Evolutionary conservation across 805 yeast genomes (phyloP).

Genomic region (Hanseniaspora opuntiae): DNA sequence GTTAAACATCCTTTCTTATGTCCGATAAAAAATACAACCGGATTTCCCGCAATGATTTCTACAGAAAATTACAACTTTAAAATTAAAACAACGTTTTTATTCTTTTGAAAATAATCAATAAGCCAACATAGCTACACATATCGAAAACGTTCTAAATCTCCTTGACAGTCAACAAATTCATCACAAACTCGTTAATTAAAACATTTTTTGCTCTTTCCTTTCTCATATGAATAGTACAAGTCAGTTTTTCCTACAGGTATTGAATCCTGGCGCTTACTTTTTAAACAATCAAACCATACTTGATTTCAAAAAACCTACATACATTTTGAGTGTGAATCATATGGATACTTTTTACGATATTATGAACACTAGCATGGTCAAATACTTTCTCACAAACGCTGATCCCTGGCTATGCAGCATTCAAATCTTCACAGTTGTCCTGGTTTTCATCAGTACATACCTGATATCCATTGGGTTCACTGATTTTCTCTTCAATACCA

Average conservation of each 20-base stretch:
- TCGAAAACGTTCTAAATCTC: too few relatives aligned
- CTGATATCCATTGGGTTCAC: neutral
- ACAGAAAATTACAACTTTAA: too few relatives aligned
- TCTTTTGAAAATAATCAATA: too few relatives aligned
- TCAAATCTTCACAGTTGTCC: neutral
- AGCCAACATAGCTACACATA: too few relatives aligned
- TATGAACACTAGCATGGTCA: neutral
- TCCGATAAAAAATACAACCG: too few relatives aligned
- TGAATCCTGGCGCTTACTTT: neutral
- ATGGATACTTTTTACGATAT: neutral
- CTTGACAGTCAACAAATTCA: too few relatives aligned
- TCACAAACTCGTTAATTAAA: too few relatives aligned
- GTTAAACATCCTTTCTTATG: too few relatives aligned
- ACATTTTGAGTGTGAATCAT: neutral
- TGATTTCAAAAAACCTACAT: neutral
- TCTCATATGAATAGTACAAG: neutral
- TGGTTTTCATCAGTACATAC: neutral
- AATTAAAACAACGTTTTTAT: too few relatives aligned
- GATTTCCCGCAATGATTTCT: too few relatives aligned
- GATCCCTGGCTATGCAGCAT: neutral
- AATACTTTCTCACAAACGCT: neutral
- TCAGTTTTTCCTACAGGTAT: neutral
- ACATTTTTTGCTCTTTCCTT: too few relatives aligned
- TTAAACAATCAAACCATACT: neutral
- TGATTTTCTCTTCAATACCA: neutral